Base-by-base conservation (phyloP, 2,329 filamentous ascomycete genomes). In the Fusarium protoensiforme region DNA sequence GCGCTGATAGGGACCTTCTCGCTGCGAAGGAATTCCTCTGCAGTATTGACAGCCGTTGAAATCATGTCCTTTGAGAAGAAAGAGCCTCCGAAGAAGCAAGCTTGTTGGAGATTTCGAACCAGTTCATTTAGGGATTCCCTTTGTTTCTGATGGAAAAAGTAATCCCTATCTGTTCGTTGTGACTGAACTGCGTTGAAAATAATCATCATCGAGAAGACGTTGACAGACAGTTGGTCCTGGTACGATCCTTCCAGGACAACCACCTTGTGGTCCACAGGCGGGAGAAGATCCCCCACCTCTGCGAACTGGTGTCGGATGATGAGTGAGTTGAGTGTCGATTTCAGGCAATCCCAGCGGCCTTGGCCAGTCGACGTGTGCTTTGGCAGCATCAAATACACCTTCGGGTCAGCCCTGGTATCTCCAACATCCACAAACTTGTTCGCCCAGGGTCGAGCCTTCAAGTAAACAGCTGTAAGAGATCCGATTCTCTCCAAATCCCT, bases 151-250 rank as follows among this genome's bases (percentile, higher is more conserved):
- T 98, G 93, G 76, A 98, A 98, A 72, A 98, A 92, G 79, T 98
- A 98, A 79, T 98, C 95, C 64, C 89, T 86, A 76, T 96, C 96
- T 0, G 89, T 91, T 13, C 95, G 87, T 78, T 98, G 94, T 7
- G 95, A 98, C 27, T 95, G 95, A 1, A 98, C 91, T 0, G 94
- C 91, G 78, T 98, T 98, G 73, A 94, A 92, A 2, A 93, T 92
- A 54, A 98, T 90, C 78, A 94, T 91, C 82, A 96, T 93, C 1
- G 94, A 89, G 78, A 98, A 98, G 1, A 97, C 83, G 74, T 98
- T 98, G 29, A 95, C 87, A 0, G 92, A 94, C 11, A 98, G 81
- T 77, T 92, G 94, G 81, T 98, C 95, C 78, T 96, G 94, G 76
- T 92, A 94, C 1, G 92, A 96, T 0, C 95, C 95, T 69, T 96